Evolutionary conservation across 768 basidiomycete species (phyloP), one percentile per base, ranked within the genome.

Genomic region (Phallus indusiatus): DNA sequence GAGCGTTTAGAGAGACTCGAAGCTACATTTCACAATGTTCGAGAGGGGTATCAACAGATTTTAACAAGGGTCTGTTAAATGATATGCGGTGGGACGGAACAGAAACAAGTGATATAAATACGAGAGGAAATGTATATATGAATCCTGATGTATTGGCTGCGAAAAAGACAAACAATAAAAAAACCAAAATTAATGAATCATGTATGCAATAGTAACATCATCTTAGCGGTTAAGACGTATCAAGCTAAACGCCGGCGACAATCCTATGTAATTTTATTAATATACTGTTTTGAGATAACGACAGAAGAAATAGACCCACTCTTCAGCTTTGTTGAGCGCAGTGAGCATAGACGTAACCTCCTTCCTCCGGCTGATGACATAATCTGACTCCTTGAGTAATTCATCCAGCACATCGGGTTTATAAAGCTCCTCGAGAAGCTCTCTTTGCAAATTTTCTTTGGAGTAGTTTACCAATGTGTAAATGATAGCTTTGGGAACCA

Each of bases 401-500:
- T 97, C 95, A 51, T 95, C 92, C 34, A 99, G 78, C 16, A 96
- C 92, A 12, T 98, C 95, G 14, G 94, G 86, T 72, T 96, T 95
- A 79, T 99, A 99, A 22, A 99, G 79, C 75, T 97, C 90, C 69
- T 96, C 91, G 55, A 99, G 74, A 46, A 99, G 79, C 72, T 96
- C 94, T 61, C 86, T 81, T 75, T 99, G 96, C 60, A 99, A 76
- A 70, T 90, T 84, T 74, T 98, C 96, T 73, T 96, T 97, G 61
- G 94, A 86, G 72, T 85, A 85, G 69, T 84, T 88, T 53, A 99
- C 95, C 36, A 98, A 83, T 16, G 91, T 97, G 63, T 90, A 75
- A 10, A 88, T 84, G 69, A 96, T 92, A 17, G 91, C 91, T 72
- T 99, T 99, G 8, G 95, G 95, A 22, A 98, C 90, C 93, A 96